phyloP scores from a whole-genome alignment of 2,329 filamentous ascomycete species.

The Microdochium trichocladiopsis region DNA sequence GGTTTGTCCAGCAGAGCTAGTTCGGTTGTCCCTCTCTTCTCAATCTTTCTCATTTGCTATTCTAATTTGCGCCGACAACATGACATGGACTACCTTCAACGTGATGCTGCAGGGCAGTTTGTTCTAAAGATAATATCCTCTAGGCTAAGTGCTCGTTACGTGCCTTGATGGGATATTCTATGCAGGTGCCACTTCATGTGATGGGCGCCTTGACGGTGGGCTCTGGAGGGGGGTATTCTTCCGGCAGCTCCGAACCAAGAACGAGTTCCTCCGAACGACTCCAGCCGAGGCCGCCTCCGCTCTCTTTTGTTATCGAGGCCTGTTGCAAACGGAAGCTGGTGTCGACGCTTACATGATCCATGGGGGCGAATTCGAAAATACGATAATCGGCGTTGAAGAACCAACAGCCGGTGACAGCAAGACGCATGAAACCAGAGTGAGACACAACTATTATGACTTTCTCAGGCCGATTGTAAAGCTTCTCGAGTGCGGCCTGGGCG shows the following conservation, averaged over 20 bases:
- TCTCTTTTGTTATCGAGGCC: slow-evolving; percentile 36
- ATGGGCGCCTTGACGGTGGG: background rate
- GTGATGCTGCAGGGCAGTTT: no score
- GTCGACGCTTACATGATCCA: slow-evolving; percentile 11
- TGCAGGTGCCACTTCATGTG: no score
- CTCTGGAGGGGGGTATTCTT: slow-evolving; percentile 10
- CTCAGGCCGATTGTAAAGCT: slow-evolving; percentile 46
- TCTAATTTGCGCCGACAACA: no score
- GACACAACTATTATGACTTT: slow-evolving; percentile 58
- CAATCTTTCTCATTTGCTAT: no score
- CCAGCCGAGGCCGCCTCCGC: slow-evolving; percentile 43
- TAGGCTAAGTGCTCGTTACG: no score
- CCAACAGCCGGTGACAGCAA: slow-evolving; percentile 45
- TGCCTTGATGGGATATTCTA: no score
- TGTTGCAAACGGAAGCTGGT: slow-evolving; percentile 31
- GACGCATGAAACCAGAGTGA: slow-evolving; percentile 57
- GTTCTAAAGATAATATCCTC: no score
- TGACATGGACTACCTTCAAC: no score
- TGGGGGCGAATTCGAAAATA: slow-evolving; percentile 44
- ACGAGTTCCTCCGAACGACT: slow-evolving; percentile 30
- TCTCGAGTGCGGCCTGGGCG: slow-evolving; percentile 40
- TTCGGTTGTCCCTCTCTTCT: no score
- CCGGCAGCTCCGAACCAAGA: slow-evolving; percentile 30
- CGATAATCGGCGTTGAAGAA: slow-evolving; percentile 60
- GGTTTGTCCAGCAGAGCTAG: no score